Evolutionary conservation across 129 eudicot genomes (phyloP).

Genomic region (Silybum marianum): DNA sequence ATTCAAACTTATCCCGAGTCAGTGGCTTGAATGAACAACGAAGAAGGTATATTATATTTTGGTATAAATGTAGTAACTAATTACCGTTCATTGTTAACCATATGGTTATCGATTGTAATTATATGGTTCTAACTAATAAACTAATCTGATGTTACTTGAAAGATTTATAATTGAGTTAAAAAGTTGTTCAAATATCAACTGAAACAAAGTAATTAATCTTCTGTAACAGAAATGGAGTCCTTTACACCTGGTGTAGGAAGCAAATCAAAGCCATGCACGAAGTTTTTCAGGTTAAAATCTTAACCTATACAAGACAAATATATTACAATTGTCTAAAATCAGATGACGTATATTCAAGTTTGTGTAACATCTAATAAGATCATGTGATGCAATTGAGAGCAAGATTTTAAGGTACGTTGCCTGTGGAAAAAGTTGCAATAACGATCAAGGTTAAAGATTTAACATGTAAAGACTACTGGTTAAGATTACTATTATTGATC

Average conservation of each 20-base stretch:
- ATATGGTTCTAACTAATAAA: neutral
- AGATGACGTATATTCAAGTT: neutral
- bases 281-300: constrained; percentile 81
- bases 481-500: neutral
- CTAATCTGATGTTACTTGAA: constrained; percentile 6
- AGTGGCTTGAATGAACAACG: neutral
- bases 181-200: constrained; percentile 30
- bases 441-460: neutral
- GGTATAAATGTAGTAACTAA: neutral
- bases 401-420: neutral
- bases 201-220: constrained; percentile 50
- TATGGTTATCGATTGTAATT: neutral
- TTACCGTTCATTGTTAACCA: neutral
- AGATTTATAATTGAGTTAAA: constrained; percentile 31
- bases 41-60: neutral
- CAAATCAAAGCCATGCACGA: constrained; percentile 97
- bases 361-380: constrained; percentile 4
- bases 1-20: neutral
- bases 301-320: constrained; percentile 36
- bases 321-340: constrained; percentile 20
- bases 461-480: neutral
- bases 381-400: constrained; percentile 9
- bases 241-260: constrained; percentile 92
- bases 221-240: constrained; percentile 77
- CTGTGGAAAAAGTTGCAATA: constrained; percentile 4